Conservation (phyloP, 495 filamentous ascomycete species). For the Corynascus novoguineensis region DNA sequence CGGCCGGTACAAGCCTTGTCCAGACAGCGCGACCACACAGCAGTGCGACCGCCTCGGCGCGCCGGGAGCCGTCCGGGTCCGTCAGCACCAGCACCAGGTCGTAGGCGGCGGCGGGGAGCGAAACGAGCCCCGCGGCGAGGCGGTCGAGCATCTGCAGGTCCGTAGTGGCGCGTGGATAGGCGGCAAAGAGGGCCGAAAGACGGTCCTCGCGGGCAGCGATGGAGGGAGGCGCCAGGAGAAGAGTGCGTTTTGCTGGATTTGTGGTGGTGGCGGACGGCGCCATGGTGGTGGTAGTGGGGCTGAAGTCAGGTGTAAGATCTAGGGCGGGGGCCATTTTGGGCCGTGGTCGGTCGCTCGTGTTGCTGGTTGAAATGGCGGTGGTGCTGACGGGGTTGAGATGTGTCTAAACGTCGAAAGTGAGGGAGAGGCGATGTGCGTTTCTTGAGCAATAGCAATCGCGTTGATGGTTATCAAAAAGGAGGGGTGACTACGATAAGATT, state of each 20-base stretch:
- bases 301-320: conserved; percentile 28
- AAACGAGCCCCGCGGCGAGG: conserved; percentile 72
- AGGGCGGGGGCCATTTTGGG: conserved; percentile 14
- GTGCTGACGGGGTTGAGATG: neutral
- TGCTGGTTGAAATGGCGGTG: neutral
- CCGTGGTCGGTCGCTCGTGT: no score
- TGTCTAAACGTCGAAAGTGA: neutral
- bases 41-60: conserved; percentile 51
- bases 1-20: conserved; percentile 55
- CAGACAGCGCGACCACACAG: conserved; percentile 65
- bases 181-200: conserved; percentile 40
- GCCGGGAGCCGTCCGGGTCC: conserved; percentile 59
- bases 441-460: neutral
- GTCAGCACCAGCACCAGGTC: conserved; percentile 79
- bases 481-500: conserved; percentile 3
- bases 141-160: conserved; percentile 99
- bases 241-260: conserved; percentile 32
- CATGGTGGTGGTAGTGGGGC: conserved; percentile 18
- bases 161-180: conserved; percentile 64
- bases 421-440: neutral
- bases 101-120: conserved; percentile 72
- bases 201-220: conserved; percentile 46
- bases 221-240: conserved; percentile 52
- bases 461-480: neutral
- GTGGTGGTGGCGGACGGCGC: conserved; percentile 8